Conservation (phyloP, 2,329 filamentous ascomycete species). For the Clonostachys rhizophaga region DNA sequence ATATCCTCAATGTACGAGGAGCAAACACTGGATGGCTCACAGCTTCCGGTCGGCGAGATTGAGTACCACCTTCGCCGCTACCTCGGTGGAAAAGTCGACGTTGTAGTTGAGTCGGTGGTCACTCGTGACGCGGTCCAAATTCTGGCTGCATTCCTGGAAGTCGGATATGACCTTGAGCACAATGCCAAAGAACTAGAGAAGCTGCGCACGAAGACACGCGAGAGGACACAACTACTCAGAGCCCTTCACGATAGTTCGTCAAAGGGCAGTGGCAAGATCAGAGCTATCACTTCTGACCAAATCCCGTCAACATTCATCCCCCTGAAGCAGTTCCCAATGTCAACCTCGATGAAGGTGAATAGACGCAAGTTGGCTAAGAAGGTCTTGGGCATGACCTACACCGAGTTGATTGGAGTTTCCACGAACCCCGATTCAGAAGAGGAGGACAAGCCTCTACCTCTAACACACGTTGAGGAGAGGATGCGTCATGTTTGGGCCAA, state of each 20-base stretch:
- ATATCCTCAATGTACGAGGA: conserved; percentile 37
- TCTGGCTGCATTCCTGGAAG: conserved; percentile 43
- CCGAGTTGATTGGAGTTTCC: conserved; percentile 36
- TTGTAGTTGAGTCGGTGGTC: conserved; percentile 40
- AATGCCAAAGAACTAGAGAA: conserved; percentile 28
- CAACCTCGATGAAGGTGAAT: conserved; percentile 44
- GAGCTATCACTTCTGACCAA: conserved; percentile 18
- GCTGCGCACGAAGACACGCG: conserved; percentile 31
- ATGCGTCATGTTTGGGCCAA: conserved; percentile 43
- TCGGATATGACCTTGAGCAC: conserved; percentile 31
- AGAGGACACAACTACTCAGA: conserved; percentile 21
- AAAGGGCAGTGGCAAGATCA: not conserved
- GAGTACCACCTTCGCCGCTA: conserved; percentile 41
- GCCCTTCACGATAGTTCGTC: conserved; percentile 15
- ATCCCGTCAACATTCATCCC: conserved; percentile 45
- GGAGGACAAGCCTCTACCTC: conserved; percentile 37
- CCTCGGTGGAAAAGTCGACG: conserved; percentile 39
- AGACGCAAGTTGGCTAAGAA: conserved; percentile 39
- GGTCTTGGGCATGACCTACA: conserved; percentile 31
- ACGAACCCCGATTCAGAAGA: conserved; percentile 27
- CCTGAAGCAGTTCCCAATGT: conserved; percentile 40
- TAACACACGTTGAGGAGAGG: conserved; percentile 39
- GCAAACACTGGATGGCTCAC: conserved; percentile 28
- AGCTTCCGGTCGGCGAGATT: conserved; percentile 34
- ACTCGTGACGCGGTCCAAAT: conserved; percentile 36